Conservation (phyloP, 148 eudicot genomes). For the Oxyria digyna region DNA sequence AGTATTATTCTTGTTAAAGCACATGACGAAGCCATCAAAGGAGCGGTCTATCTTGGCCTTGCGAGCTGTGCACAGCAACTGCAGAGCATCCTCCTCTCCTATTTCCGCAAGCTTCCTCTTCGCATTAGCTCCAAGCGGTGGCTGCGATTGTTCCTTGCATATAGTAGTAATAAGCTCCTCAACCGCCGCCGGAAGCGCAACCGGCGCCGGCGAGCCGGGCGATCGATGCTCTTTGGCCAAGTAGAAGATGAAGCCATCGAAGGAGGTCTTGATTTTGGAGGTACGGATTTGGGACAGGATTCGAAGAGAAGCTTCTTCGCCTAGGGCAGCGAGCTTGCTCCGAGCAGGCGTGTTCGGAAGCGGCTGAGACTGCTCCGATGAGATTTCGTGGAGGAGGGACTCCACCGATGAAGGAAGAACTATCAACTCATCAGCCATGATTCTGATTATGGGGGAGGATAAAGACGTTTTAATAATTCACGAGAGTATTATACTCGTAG, state of each 20-base stretch:
- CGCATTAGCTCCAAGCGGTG: neutral
- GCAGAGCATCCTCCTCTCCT: conserved; percentile 1
- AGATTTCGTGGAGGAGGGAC: conserved; percentile 12
- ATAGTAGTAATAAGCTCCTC: conserved; percentile 8
- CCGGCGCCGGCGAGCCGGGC: neutral
- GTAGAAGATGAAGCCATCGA: conserved; percentile 14
- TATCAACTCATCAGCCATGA: too few relatives aligned
- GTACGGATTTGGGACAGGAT: conserved; percentile 11
- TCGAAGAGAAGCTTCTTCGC: conserved; percentile 18
- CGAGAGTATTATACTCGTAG: too few relatives aligned
- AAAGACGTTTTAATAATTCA: too few relatives aligned
- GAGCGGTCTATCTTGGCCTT: neutral
- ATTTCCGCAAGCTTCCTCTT: neutral
- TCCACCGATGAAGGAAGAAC: conserved; percentile 17
- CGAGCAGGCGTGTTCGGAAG: conserved; percentile 16
- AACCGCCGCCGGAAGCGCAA: conserved; percentile 4
- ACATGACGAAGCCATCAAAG: conserved; percentile 2
- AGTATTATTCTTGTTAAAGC: neutral
- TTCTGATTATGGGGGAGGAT: too few relatives aligned
- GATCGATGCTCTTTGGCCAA: conserved; percentile 1
- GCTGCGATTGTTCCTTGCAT: conserved; percentile 9
- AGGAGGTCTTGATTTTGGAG: neutral
- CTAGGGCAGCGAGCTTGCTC: conserved; percentile 14
- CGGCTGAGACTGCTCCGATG: conserved; percentile 13
- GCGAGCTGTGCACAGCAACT: neutral